Evolutionary conservation across 2,329 filamentous ascomycete genomes (phyloP).

Genomic region (Allantophomopsis cytisporea): DNA sequence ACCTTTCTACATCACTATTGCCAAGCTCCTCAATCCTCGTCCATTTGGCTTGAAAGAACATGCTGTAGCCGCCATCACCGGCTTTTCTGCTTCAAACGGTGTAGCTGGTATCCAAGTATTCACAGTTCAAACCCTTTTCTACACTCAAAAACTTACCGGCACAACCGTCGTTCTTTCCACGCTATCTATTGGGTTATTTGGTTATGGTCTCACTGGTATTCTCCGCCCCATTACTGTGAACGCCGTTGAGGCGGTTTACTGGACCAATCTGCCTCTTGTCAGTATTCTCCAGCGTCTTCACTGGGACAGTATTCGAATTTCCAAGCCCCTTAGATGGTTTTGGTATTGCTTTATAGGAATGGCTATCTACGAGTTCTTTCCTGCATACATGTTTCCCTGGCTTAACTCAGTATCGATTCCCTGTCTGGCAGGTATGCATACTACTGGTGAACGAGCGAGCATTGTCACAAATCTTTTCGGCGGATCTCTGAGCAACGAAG

Average conservation of each 20-base stretch:
- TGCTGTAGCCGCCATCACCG: conserved; percentile 36
- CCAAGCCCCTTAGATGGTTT: conserved; percentile 21
- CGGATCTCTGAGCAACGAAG: conserved; percentile 29
- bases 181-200: conserved; percentile 32
- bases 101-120: conserved; percentile 25
- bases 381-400: conserved; percentile 30
- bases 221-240: conserved; percentile 29
- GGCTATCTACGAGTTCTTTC: conserved; percentile 32
- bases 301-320: conserved; percentile 16
- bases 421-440: conserved; percentile 28
- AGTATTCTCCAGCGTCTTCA: conserved; percentile 25
- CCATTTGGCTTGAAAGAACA: conserved; percentile 31
- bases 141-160: conserved; percentile 23
- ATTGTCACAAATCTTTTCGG: conserved; percentile 34
- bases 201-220: conserved; percentile 33
- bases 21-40: not conserved
- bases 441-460: conserved; percentile 24
- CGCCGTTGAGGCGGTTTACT: conserved; percentile 34
- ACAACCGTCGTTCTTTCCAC: conserved; percentile 28
- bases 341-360: conserved; percentile 25
- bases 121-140: conserved; percentile 31
- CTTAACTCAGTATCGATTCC: conserved; percentile 27
- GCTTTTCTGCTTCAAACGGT: conserved; percentile 37
- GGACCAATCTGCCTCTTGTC: conserved; percentile 23
- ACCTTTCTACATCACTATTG: not conserved